These are phyloP conservation scores for Houttuynia cordata DNA, from an alignment of 164 flowering plant genomes.

Conservation along the genomic window DNA sequence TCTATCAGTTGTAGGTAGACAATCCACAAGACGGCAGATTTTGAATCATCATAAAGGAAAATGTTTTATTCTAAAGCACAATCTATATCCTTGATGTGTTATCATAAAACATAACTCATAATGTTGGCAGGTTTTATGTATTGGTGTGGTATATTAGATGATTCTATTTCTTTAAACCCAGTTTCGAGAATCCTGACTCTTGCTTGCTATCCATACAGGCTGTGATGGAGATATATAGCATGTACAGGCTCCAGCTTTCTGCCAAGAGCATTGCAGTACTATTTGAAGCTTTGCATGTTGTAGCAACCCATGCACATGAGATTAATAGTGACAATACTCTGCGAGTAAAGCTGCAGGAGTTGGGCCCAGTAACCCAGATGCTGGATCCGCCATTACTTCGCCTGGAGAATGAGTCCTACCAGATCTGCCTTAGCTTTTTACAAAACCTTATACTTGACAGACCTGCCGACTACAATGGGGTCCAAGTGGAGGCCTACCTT, in stretches of 20 bases:
- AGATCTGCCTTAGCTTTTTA: constrained; percentile 71
- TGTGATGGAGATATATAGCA: constrained; percentile 80
- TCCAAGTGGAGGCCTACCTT: constrained; percentile 48
- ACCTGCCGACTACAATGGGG: constrained; percentile 38
- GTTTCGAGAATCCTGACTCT: neutral
- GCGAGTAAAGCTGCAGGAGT: constrained; percentile 73
- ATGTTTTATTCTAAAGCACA: too few species aligned
- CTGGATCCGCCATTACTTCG: constrained; percentile 95
- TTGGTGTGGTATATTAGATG: too few species aligned
- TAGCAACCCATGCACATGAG: constrained; percentile 77
- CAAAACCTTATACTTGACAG: constrained; percentile 69
- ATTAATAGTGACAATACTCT: constrained; percentile 46
- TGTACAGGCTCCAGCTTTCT: constrained; percentile 64
- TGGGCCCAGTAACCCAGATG: constrained; percentile 77
- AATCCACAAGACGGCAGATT: too few species aligned
- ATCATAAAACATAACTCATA: too few species aligned
- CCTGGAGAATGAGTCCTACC: constrained; percentile 87
- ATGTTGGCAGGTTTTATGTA: too few species aligned
- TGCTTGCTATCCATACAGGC: constrained; percentile 43
- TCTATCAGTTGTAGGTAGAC: too few species aligned
- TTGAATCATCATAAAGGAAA: too few species aligned
- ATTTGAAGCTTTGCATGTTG: constrained; percentile 63
- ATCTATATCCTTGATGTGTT: too few species aligned
- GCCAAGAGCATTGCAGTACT: constrained; percentile 50
- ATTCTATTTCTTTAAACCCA: too few species aligned